Evolutionary conservation across 2,329 filamentous ascomycete species (phyloP), one percentile per base, ranked within the genome.

Genomic region (Fusarium tricinctum): DNA sequence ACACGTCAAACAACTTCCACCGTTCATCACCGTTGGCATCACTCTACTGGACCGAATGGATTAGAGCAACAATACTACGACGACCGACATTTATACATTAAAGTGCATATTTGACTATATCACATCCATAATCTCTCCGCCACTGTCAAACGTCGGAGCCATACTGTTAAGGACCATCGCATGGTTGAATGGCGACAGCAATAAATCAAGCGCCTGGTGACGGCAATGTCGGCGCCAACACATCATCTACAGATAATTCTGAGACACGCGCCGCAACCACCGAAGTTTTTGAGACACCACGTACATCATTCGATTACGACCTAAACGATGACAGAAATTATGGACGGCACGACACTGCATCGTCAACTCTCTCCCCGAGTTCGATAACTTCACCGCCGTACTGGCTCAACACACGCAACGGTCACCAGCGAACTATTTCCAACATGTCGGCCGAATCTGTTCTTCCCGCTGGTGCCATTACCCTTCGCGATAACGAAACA

Each of bases 401-500:
- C 73, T 85, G 83, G 83, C 69, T 74, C 46, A 78, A 77, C 57
- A 66, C 76, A 55, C 70, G 67, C 13, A 46, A 60, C 9, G 58
- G 66, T 5, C 82, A 82, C 64, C 74, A 75, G 44, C 79, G 82
- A 32, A 77, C 72, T 49, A 63, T 76, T 15, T 83, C 81, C n/a
- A 84, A 77, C 63, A 72, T 81, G 20, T 88, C 86, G 9, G 77
- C 73, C 51, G 81, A 85, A 40, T 86, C 84, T 42, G 74, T 84
- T 39, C 77, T 86, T n/a, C 80, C 81, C 2, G 74, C 77, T 1
- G 86, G 86, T 35, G 86, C 84, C 43, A 91, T 91, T 69, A 88
- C 83, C 9, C 79, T 91, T 61, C 86, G 84, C 66, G 88, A 91
- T 75, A 90, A 90, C 76, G 87, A 89, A 69, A 82, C 81, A 33